Evolutionary conservation across 2,329 filamentous ascomycete genomes (phyloP), one percentile per base, ranked within the genome.

Genomic region (Fusarium tupiense): DNA sequence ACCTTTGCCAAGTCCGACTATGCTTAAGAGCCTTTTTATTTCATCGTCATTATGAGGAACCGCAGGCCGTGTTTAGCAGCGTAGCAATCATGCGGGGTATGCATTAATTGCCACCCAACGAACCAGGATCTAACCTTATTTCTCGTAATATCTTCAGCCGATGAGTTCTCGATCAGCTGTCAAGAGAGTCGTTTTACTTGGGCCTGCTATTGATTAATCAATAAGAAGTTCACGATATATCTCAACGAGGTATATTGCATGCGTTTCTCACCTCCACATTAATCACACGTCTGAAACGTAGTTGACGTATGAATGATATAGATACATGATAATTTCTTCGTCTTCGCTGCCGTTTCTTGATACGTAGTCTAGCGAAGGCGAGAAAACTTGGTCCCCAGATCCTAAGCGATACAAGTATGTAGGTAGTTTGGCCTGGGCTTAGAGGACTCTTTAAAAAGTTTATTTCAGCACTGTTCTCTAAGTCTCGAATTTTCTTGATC

Each of bases 361-460:
- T 29, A 29, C 29, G 29, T 29, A 29, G 29, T 29, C 29, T 29
- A 29, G 29, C 29, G 29, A 29, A 29, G 29, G 29, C 29, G 29
- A 29, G 29, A 29, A 29, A 29, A 29, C 29, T 29, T 29, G 29
- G 29, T 9, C 29, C 26, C 20, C 11, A 3, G 9, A 29, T 49
- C 12, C 19, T 8, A 8, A 4, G 6, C 3, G 9, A 49, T 11
- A 22, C 3, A 2, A 22, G 24, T 10, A 16, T 47, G 1, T 2
- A 20, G 19, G 26, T 11, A 47, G 10, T 16, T 20, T 6, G 11
- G 44, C 19, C 26, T 22, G 11, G 17, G 41, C 14, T 43, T 24
- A 11, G 9, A 24, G 10, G 10, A 24, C 1, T 7, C 14, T 17
- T 24, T 8, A 17, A 9, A 16, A 3, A 11, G 13, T 20, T 14